phyloP scores from a whole-genome alignment of 108 stramenopile species.

The Fragilaria radians region DNA sequence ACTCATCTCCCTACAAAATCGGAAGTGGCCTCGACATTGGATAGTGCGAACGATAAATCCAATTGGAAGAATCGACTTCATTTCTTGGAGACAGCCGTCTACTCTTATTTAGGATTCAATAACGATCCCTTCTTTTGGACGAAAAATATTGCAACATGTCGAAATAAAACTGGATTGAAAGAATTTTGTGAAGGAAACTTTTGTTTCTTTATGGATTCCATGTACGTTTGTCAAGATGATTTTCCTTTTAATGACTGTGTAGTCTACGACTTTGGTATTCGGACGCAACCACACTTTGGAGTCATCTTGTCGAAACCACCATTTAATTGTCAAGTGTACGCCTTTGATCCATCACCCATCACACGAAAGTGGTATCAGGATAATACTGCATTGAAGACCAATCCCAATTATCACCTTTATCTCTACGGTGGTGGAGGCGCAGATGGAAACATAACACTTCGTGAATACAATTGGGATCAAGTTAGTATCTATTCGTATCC shows the following conservation, averaged over 20 bases:
- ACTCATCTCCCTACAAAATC: no score
- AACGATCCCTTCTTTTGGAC: not conserved
- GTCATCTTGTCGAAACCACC: constrained; percentile 3
- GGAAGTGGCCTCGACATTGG: no score
- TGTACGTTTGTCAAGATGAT: not conserved
- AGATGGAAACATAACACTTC: constrained; percentile 7
- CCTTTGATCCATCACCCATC: constrained; percentile 18
- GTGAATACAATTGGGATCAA: constrained; percentile 18
- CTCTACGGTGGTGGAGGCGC: constrained; percentile 14
- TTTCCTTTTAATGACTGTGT: constrained; percentile 6
- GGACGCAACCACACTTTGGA: constrained; percentile 10
- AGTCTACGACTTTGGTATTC: constrained; percentile 24
- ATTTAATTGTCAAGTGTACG: constrained; percentile 10
- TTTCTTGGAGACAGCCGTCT: not conserved
- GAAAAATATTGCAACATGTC: not conserved
- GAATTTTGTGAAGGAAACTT: not conserved
- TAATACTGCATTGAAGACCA: not conserved
- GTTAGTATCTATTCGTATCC: constrained; percentile 5
- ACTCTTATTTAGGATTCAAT: not conserved
- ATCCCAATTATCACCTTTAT: constrained; percentile 7
- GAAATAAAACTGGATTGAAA: not conserved
- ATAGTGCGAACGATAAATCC: no score
- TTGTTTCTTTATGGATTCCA: not conserved
- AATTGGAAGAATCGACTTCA: not conserved
- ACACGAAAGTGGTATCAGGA: constrained; percentile 8